phyloP scores from a whole-genome alignment of 1,284 basidiomycete genomes.

The Apiotrichum domesticum region DNA sequence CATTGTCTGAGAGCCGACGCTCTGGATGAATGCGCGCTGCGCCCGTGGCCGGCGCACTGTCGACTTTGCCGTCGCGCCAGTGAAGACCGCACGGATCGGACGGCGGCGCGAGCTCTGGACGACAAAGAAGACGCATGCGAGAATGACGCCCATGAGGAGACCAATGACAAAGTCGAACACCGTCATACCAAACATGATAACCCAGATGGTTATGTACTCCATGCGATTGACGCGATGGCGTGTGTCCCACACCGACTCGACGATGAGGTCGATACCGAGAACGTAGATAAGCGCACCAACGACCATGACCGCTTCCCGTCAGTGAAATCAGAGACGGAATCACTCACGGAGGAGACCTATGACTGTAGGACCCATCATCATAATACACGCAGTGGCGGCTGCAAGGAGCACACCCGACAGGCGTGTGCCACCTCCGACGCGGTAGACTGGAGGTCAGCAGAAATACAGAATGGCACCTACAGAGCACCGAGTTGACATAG shows the following conservation, averaged over 20 bases:
- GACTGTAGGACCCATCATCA: slow-evolving; percentile 64
- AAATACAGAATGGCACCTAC: slow-evolving; percentile 32
- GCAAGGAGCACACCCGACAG: slow-evolving; percentile 83
- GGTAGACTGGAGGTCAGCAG: slow-evolving; percentile 59
- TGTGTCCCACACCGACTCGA: slow-evolving; percentile 95
- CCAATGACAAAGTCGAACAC: slow-evolving; percentile 90
- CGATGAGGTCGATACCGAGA: slow-evolving; percentile 86
- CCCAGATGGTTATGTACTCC: slow-evolving; percentile 54
- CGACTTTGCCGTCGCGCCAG: slow-evolving; percentile 74
- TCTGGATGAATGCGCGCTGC: slow-evolving; percentile 82
- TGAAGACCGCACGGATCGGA: slow-evolving; percentile 74
- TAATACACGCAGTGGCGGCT: slow-evolving; percentile 62
- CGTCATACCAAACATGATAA: slow-evolving; percentile 79
- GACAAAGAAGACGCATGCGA: slow-evolving; percentile 94
- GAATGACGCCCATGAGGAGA: slow-evolving; percentile 83
- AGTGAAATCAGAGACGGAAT: neutral
- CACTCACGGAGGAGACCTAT: slow-evolving; percentile 84
- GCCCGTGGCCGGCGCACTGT: slow-evolving; percentile 83
- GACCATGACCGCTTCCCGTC: slow-evolving; percentile 66
- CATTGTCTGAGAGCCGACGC: slow-evolving; percentile 85
- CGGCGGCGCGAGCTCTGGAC: slow-evolving; percentile 78
- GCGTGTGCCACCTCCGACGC: slow-evolving; percentile 81
- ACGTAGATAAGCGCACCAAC: slow-evolving; percentile 92
- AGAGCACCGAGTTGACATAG: slow-evolving; percentile 83
- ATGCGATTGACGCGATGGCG: slow-evolving; percentile 74